Evolutionary conservation across 176 grass and related monocot species (phyloP).

Genomic region (Chrysopogon serrulatus): DNA sequence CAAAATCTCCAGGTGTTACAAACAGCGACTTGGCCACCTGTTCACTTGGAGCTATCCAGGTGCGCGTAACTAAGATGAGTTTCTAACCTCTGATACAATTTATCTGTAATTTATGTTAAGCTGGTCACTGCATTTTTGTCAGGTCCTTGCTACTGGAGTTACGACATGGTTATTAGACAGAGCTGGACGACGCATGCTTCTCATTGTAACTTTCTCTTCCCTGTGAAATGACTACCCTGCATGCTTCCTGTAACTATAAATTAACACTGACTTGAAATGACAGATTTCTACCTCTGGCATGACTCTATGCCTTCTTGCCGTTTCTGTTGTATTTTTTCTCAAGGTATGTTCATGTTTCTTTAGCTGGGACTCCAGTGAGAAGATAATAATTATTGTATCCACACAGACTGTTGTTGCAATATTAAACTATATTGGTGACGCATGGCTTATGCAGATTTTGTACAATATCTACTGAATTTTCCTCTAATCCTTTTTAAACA

Average conservation of each 20-base stretch:
- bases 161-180: conserved; percentile 92
- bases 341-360: conserved; percentile 41
- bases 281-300: conserved; percentile 76
- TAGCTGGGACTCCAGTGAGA: not conserved
- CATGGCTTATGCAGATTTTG: not conserved
- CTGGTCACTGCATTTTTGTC: conserved; percentile 1
- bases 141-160: conserved; percentile 88
- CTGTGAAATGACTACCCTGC: not conserved
- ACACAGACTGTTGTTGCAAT: not conserved
- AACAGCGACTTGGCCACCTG: conserved; percentile 82
- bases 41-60: conserved; percentile 96
- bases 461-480: not conserved
- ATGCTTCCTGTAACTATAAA: not conserved
- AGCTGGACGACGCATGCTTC: conserved; percentile 86
- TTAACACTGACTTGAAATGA: conserved; percentile 31
- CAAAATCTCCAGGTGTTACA: conserved; percentile 64
- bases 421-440: not conserved
- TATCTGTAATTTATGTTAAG: not conserved
- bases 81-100: not conserved
- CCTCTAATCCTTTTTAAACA: not conserved
- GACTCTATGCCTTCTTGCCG: conserved; percentile 74
- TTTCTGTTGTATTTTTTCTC: conserved; percentile 73
- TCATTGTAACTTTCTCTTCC: conserved; percentile 56
- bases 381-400: not conserved
- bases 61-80: conserved; percentile 26